Conservation (phyloP, 179 eudicot species). For the Beta macrorhiza region DNA sequence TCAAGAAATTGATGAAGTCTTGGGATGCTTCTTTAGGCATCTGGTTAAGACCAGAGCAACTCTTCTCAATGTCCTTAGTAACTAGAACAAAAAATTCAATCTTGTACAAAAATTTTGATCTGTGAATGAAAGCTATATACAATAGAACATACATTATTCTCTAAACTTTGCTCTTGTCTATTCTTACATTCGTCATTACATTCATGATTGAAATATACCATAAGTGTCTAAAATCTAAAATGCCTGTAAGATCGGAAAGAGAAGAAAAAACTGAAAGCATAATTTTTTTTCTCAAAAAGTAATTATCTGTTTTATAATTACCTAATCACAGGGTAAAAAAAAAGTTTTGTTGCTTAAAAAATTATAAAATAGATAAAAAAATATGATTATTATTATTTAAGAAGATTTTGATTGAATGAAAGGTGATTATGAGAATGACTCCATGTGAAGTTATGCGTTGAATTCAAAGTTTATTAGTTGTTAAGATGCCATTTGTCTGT, state of each 20-base stretch:
- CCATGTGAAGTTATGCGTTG: background rate
- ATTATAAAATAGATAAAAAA: background rate
- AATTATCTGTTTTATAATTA: background rate
- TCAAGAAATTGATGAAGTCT: conserved; percentile 36
- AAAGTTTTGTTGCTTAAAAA: background rate
- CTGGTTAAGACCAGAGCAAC: conserved; percentile 43
- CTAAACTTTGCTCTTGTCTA: background rate
- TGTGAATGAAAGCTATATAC: background rate
- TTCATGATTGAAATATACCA: background rate
- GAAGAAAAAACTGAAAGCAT: background rate
- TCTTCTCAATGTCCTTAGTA: conserved; percentile 40
- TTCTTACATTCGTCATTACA: background rate
- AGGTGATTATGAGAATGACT: background rate
- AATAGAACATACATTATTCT: background rate
- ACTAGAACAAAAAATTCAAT: conserved; percentile 19
- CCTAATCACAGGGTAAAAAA: background rate
- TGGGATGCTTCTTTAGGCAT: conserved; percentile 42
- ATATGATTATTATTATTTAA: background rate
- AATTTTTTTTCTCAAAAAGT: too few relatives aligned
- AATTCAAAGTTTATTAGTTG: background rate
- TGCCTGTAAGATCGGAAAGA: background rate
- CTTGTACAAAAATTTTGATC: background rate
- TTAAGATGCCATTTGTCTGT: conserved; percentile 5
- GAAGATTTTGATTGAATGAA: background rate
- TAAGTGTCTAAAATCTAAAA: background rate